These are phyloP conservation scores for Pontederia crassipes DNA, from an alignment of 176 grass and related monocot genomes.

Conservation along the genomic window DNA sequence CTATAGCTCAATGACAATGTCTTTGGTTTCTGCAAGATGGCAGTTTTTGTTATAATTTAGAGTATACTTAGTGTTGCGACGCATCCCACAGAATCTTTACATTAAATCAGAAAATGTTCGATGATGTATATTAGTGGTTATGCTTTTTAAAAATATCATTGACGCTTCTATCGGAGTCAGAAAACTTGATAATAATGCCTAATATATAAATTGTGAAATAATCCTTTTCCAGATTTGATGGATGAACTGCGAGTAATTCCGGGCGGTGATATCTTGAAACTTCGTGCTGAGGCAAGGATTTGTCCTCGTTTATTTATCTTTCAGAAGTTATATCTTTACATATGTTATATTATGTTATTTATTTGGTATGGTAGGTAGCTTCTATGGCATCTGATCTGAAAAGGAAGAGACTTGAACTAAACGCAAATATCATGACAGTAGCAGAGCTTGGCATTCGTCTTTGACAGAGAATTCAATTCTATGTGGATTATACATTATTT, in stretches of 20 bases:
- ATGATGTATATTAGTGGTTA: too few relatives aligned
- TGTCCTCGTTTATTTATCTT: neutral
- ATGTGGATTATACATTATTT: too few relatives aligned
- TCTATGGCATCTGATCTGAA: slow-evolving; percentile 87
- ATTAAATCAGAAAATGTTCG: too few relatives aligned
- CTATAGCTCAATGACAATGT: too few relatives aligned
- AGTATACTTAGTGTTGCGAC: too few relatives aligned
- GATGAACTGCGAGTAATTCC: slow-evolving; percentile 63
- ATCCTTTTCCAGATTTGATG: slow-evolving; percentile 51
- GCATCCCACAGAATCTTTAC: too few relatives aligned
- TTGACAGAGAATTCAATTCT: slow-evolving; percentile 20
- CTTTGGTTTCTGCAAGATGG: too few relatives aligned
- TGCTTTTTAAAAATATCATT: neutral
- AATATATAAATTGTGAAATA: neutral
- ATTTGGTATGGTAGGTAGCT: slow-evolving; percentile 50
- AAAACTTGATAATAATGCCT: neutral
- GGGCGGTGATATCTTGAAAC: slow-evolving; percentile 69
- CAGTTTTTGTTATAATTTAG: too few relatives aligned
- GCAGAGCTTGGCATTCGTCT: slow-evolving; percentile 79
- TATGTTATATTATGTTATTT: neutral
- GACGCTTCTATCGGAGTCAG: neutral
- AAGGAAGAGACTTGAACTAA: slow-evolving; percentile 42
- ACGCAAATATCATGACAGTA: slow-evolving; percentile 67
- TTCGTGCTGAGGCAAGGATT: slow-evolving; percentile 63
- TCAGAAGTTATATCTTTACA: slow-evolving; percentile 7